Conservation (phyloP, 768 basidiomycete species). For the Crepidotus variabilis region DNA sequence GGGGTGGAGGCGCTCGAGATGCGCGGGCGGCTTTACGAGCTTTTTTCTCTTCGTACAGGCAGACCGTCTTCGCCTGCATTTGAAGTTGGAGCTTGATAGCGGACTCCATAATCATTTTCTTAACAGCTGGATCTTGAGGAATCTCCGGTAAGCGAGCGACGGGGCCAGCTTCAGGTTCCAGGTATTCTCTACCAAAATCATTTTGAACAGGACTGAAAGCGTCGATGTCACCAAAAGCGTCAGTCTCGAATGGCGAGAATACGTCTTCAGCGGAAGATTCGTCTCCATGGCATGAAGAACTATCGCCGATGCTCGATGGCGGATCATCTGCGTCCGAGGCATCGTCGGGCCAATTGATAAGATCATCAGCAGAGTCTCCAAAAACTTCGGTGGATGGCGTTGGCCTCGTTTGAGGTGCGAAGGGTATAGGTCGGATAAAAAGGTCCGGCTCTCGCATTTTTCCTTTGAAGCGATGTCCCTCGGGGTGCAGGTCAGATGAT, state of each 20-base stretch:
- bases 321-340: slow-evolving; percentile 3
- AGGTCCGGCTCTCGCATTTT: too few species aligned
- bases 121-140: slow-evolving; percentile 8
- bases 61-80: slow-evolving; percentile 8
- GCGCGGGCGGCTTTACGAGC: not conserved
- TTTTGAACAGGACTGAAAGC: slow-evolving; percentile 3
- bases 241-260: not conserved
- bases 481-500: not conserved
- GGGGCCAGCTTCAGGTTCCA: slow-evolving; percentile 13
- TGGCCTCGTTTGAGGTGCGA: too few species aligned
- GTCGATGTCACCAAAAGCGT: not conserved
- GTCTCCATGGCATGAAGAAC: slow-evolving; percentile 1
- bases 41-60: slow-evolving; percentile 11
- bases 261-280: not conserved
- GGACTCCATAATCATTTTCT: slow-evolving; percentile 12
- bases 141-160: slow-evolving; percentile 1
- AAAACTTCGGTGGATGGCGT: too few species aligned
- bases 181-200: slow-evolving; percentile 16
- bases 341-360: slow-evolving; percentile 22
- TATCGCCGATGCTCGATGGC: slow-evolving; percentile 1
- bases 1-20: not conserved
- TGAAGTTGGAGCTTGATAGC: slow-evolving; percentile 7
- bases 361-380: slow-evolving; percentile 5
- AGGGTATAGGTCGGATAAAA: too few species aligned
- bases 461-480: not conserved